These are phyloP conservation scores for Trichosporon coremiiforme DNA, from an alignment of 1,284 basidiomycete species.

Conservation along the genomic window DNA sequence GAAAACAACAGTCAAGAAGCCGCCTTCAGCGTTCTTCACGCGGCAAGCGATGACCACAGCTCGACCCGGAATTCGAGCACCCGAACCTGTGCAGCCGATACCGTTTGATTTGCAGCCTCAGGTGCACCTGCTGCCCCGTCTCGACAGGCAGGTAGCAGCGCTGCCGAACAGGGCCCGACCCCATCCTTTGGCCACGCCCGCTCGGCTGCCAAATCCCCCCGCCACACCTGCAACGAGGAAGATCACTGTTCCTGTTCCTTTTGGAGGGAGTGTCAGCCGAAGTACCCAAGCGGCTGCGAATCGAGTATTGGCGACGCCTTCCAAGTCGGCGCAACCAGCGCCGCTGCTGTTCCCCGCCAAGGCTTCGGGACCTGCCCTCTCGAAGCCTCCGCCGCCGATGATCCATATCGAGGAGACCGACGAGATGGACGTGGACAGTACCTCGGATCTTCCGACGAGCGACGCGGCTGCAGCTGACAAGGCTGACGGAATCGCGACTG, in stretches of 20 bases:
- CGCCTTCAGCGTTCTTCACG: conserved; percentile 4
- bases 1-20: conserved; percentile 3
- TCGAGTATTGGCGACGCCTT: not conserved
- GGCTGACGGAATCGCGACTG: not conserved
- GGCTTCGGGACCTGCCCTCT: not conserved
- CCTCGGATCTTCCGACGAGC: not conserved
- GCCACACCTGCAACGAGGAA: conserved; percentile 1
- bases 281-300: conserved; percentile 16
- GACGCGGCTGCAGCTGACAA: not conserved
- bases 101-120: conserved; percentile 3
- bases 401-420: not conserved
- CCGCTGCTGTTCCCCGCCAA: not conserved
- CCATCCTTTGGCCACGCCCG: not conserved
- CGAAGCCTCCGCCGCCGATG: not conserved
- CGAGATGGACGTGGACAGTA: not conserved
- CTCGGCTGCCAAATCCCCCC: not conserved
- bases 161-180: not conserved
- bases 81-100: not conserved
- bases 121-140: conserved; percentile 9
- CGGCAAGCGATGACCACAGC: conserved; percentile 12
- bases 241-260: conserved; percentile 21
- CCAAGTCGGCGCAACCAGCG: not conserved
- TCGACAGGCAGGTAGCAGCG: not conserved
- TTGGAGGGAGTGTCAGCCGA: conserved; percentile 20
- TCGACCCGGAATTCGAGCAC: conserved; percentile 3